Base-by-base conservation (phyloP, 208 protist genomes). In the Angomonas deanei region DNA sequence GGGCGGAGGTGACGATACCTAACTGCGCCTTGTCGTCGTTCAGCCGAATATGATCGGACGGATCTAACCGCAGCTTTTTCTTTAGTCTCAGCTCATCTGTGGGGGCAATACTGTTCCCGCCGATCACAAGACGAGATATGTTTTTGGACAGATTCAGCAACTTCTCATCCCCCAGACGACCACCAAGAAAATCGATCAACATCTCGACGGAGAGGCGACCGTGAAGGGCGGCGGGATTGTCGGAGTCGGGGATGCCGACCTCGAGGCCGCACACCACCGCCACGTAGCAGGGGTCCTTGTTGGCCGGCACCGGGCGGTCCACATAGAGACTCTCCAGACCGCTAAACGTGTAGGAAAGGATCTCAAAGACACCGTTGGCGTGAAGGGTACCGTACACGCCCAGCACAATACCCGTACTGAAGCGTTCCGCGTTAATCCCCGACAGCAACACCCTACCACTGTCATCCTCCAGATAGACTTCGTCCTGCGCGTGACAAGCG, bases 41-140 rank as follows among this genome's bases (percentile, higher is more conserved):
- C 50, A 96, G 68, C 38, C 75, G 74, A 23, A 76, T 72, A 66
- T 94, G 86, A 64, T 94, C 85, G 10, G 88, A 82, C 2, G 84
- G 88, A 49, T 93, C 88, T 15, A 94, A 71, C 61, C 86, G 90
- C 6, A 94, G 83, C 68, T 94, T 93, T 59, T 75, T 76, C 72
- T 92, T 95, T 28, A 94, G 74, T 56, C 78, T 76, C 64, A 85
- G 71, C 70, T 95, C 88, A 39, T 94, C 88, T 1, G 88, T 93
- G n/a, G 73, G 70, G 57, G 80, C 86, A 52, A 96, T 94, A 61
- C 78, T 92, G 65, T 96, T 90, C 33, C 88, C 88, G 21, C 80
- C 88, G 59, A 93, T 92, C 23, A 96, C 81, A 13, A 96, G 56
- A 1, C 84, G 84, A 10, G 84, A 75, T 63, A 96, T 76, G 57